phyloP scores from a whole-genome alignment of 176 grass and related monocot species.

The Urochloa ruziziensis region DNA sequence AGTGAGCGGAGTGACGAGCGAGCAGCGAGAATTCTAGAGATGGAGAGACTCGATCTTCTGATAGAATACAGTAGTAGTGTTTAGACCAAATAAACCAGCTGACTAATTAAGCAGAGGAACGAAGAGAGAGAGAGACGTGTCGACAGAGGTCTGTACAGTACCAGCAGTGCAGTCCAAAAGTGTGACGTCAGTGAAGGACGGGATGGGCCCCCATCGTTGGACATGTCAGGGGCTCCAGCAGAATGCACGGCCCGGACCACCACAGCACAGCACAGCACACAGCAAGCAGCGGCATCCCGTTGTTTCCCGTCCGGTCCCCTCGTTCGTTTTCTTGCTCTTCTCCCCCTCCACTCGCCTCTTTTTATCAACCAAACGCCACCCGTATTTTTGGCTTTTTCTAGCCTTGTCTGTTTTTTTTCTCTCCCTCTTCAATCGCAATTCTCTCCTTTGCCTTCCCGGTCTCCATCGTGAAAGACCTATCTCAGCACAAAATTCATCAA shows the following conservation, averaged over 20 bases:
- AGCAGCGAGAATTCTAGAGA: too few relatives aligned
- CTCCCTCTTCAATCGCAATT: background rate
- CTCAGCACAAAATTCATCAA: too few relatives aligned
- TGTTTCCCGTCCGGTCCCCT: background rate
- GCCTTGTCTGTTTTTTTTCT: background rate
- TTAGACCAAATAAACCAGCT: background rate
- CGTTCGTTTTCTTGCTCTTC: too few relatives aligned
- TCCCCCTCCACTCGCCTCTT: background rate
- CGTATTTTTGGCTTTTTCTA: background rate
- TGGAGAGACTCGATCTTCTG: too few relatives aligned
- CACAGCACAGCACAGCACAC: background rate
- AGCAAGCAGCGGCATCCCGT: background rate
- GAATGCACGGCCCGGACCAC: background rate
- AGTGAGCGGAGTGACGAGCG: too few relatives aligned
- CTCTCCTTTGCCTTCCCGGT: background rate
- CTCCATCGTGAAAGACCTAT: too few relatives aligned
- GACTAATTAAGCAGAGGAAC: background rate
- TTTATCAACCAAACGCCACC: background rate
- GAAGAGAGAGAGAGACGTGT: background rate
- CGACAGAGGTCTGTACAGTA: background rate
- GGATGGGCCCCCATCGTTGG: constrained; percentile 15
- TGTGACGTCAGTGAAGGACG: constrained; percentile 33
- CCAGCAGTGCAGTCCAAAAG: constrained; percentile 10
- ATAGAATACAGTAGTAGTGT: too few relatives aligned
- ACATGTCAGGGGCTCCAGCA: constrained; percentile 6